Conservation (phyloP, 805 yeast genomes). For the Sugiyamaella lignohabitans region DNA sequence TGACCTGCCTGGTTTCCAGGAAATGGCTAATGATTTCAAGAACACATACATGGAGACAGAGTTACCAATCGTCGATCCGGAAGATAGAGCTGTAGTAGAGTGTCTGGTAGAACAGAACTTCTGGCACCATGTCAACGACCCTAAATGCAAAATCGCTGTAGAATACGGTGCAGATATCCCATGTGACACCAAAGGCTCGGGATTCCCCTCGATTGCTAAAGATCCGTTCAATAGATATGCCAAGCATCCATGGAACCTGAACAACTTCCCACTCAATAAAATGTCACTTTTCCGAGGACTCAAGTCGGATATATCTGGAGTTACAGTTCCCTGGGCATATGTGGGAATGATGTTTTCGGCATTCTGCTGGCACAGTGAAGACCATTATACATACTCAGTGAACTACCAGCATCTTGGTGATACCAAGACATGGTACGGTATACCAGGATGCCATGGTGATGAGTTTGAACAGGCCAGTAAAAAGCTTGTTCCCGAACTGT, state of each 20-base stretch:
- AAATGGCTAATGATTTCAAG: slow-evolving; percentile 47
- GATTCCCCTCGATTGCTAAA: slow-evolving; percentile 30
- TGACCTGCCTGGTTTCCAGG: slow-evolving; percentile 53
- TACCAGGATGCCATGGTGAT: slow-evolving; percentile 62
- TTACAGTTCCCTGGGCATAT: slow-evolving; percentile 94
- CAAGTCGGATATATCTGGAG: slow-evolving; percentile 57
- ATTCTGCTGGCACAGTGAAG: slow-evolving; percentile 96
- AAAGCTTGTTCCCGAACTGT: slow-evolving; percentile 68
- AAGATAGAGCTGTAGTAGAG: slow-evolving; percentile 16
- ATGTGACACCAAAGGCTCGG: slow-evolving; percentile 34
- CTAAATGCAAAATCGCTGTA: slow-evolving; percentile 29
- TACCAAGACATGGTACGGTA: slow-evolving; percentile 90
- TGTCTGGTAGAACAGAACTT: slow-evolving; percentile 29
- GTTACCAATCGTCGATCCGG: slow-evolving; percentile 13
- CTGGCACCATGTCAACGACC: slow-evolving; percentile 32
- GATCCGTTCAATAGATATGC: slow-evolving; percentile 29
- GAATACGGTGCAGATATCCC: slow-evolving; percentile 38
- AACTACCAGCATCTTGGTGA: slow-evolving; percentile 89
- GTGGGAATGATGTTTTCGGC: slow-evolving; percentile 86
- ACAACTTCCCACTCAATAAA: slow-evolving; percentile 30
- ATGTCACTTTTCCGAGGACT: slow-evolving; percentile 32
- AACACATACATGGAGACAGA: slow-evolving; percentile 34
- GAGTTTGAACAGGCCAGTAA: slow-evolving; percentile 60
- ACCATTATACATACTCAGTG: slow-evolving; percentile 84
- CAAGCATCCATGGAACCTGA: slow-evolving; percentile 34